A percentile compares a stretch with the other conserved stretches of the same genome.
Conservation (phyloP, 768 basidiomycete species). For the Trametes cubensis region DNA sequence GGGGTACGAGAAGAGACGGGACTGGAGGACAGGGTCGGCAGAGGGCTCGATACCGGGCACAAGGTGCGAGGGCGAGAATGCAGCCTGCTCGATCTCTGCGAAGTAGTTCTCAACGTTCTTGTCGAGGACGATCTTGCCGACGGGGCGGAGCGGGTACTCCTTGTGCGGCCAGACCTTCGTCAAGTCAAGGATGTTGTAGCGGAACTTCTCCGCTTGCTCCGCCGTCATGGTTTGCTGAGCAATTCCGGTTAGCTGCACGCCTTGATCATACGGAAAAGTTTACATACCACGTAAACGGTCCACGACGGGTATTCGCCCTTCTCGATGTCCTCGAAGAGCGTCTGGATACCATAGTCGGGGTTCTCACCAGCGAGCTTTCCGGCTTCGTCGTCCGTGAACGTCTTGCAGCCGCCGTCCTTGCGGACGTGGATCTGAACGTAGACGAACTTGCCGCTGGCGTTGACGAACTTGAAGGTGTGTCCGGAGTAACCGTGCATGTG, state of each 20-base stretch:
- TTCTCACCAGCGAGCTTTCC: constrained; percentile 67
- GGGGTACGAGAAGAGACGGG: constrained; percentile 93
- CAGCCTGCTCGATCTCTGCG: constrained; percentile 90
- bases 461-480: constrained; percentile 88
- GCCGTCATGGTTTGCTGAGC: constrained; percentile 88
- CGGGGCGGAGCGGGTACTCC: constrained; percentile 83
- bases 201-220: constrained; percentile 87
- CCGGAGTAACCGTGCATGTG: constrained; percentile 92
- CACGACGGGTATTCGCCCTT: constrained; percentile 79
- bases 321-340: constrained; percentile 83
- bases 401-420: constrained; percentile 83
- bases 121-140: constrained; percentile 85
- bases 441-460: constrained; percentile 78
- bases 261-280: no score
- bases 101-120: constrained; percentile 88
- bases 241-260: background rate
- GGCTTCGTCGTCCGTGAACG: constrained; percentile 70
- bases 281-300: constrained; percentile 81
- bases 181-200: constrained; percentile 87
- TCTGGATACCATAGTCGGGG: constrained; percentile 83
- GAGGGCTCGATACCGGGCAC: constrained; percentile 89
- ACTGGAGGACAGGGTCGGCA: constrained; percentile 91
- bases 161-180: constrained; percentile 92
- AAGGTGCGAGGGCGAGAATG: constrained; percentile 88
- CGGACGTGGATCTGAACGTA: constrained; percentile 88